Percentiles rank a stretch among this genome's conserved stretches.
phyloP scores from a whole-genome alignment of 148 eudicot species.

The Rhododendron mucronatum region DNA sequence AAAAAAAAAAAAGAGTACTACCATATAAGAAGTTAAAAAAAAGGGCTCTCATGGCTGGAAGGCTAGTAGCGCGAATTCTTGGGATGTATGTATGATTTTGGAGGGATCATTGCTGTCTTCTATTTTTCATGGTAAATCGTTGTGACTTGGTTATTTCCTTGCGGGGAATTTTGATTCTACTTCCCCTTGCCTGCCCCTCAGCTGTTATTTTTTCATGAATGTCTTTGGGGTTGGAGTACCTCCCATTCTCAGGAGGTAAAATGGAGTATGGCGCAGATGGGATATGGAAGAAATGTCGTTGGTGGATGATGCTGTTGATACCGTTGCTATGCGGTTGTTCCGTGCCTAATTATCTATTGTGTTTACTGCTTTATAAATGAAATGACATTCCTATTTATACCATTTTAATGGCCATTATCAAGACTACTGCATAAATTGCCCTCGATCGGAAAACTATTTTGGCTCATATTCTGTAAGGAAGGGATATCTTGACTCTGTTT shows the following conservation, averaged over 20 bases:
- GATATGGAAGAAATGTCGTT: background rate
- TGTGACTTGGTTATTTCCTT: constrained; percentile 8
- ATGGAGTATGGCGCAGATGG: background rate
- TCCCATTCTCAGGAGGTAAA: constrained; percentile 5
- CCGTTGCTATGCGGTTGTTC: background rate
- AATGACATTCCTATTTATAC: background rate
- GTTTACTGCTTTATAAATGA: background rate
- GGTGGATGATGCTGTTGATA: background rate
- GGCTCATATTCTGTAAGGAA: background rate
- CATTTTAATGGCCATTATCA: background rate
- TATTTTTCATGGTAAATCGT: background rate
- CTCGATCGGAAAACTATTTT: background rate
- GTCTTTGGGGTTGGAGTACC: constrained; percentile 13
- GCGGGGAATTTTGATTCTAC: constrained; percentile 20
- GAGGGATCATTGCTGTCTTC: background rate
- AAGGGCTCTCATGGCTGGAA: background rate
- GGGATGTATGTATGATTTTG: constrained; percentile 16
- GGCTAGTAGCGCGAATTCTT: constrained; percentile 12
- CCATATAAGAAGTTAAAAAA: background rate
- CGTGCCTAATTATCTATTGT: background rate
- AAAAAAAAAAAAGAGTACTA: background rate
- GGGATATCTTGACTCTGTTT: background rate
- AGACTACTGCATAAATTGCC: background rate
- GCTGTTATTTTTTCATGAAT: constrained; percentile 9
- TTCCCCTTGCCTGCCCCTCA: constrained; percentile 14